These are phyloP conservation scores for Zasmidium angulare DNA, from an alignment of 2,329 filamentous ascomycete genomes.

Conservation along the genomic window DNA sequence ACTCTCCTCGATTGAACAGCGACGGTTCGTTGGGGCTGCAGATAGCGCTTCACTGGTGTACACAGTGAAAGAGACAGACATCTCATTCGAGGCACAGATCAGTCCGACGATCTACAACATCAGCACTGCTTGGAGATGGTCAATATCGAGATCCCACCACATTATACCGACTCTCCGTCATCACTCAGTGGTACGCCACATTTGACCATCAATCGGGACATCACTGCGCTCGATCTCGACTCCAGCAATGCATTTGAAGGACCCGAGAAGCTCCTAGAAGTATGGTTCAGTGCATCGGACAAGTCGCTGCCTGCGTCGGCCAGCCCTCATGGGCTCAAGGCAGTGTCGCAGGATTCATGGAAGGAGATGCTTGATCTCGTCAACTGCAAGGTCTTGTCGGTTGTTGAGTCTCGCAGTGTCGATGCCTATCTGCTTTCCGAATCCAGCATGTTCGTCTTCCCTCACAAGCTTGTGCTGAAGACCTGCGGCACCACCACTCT, in stretches of 20 bases:
- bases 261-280: conserved; percentile 95
- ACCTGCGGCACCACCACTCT: conserved; percentile 97
- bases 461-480: conserved; percentile 99
- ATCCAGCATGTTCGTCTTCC: conserved; percentile 99
- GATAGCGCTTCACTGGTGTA: conserved; percentile 86
- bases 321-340: conserved; percentile 77
- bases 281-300: conserved; percentile 90
- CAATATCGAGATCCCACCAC: conserved; percentile 73
- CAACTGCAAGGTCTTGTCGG: conserved; percentile 96
- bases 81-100: too few species aligned
- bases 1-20: conserved; percentile 88
- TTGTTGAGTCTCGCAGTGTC: conserved; percentile 88
- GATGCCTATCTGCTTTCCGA: conserved; percentile 97
- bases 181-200: conserved; percentile 76
- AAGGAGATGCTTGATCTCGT: conserved; percentile 96
- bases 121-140: conserved; percentile 67
- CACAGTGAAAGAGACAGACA: too few species aligned
- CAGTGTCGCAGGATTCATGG: conserved; percentile 80
- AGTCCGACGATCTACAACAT: too few species aligned
- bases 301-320: conserved; percentile 68
- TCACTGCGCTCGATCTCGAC: conserved; percentile 80
- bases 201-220: conserved; percentile 94
- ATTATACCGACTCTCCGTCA: conserved; percentile 76
- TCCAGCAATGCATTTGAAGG: conserved; percentile 97
- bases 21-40: conserved; percentile 93